Conservation (phyloP, 2,329 filamentous ascomycete genomes). For the Diplodia corticola region DNA sequence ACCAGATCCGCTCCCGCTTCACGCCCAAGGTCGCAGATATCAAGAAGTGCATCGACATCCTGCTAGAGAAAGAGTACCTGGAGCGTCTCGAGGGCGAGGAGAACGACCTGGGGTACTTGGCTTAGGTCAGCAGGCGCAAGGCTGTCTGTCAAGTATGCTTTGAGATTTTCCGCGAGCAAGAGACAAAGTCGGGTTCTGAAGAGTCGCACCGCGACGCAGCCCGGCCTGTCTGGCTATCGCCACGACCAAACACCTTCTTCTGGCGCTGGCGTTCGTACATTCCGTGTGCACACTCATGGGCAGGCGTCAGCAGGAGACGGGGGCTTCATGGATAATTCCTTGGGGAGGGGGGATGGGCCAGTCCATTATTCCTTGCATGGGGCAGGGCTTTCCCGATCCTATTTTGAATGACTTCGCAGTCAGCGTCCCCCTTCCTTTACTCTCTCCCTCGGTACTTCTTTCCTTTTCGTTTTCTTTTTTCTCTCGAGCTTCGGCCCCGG, state of each 20-base stretch:
- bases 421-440: background rate
- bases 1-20: slow-evolving; percentile 90
- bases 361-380: slow-evolving; percentile 10
- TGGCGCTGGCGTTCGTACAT: slow-evolving; percentile 6
- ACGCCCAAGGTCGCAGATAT: slow-evolving; percentile 91
- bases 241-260: background rate
- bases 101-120: slow-evolving; percentile 74
- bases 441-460: background rate
- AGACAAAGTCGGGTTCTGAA: background rate
- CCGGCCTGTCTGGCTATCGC: background rate
- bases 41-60: slow-evolving; percentile 99
- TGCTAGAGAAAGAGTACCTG: slow-evolving; percentile 98
- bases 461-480: background rate
- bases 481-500: background rate
- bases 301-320: slow-evolving; percentile 7
- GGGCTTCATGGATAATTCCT: background rate
- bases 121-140: slow-evolving; percentile 47
- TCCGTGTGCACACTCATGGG: background rate
- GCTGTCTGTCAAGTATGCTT: background rate
- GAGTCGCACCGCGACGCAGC: background rate
- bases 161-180: background rate
- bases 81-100: slow-evolving; percentile 94
- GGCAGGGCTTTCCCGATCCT: background rate
- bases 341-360: background rate
- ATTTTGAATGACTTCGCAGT: background rate